These are phyloP conservation scores for Chrysanthemum lavandulifolium DNA, from an alignment of 129 eudicot species.

Conservation along the genomic window DNA sequence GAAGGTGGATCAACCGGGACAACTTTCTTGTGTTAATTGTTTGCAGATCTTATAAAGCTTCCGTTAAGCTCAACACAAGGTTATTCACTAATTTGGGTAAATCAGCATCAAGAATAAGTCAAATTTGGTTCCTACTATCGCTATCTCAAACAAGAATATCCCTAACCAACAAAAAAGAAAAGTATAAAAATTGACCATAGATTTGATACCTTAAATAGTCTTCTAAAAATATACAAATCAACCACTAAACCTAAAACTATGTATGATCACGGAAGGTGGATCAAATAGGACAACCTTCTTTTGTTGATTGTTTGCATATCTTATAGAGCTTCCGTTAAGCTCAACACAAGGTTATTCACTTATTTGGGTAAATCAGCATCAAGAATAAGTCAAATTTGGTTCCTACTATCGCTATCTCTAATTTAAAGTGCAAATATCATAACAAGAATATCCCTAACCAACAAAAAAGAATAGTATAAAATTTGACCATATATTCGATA, in stretches of 20 bases:
- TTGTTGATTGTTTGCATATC: not conserved
- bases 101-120: not conserved
- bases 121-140: not conserved
- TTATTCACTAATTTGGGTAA: not conserved
- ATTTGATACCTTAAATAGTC: not conserved
- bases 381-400: not conserved
- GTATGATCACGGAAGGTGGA: not conserved
- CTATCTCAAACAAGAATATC: not conserved
- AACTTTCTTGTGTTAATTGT: not conserved
- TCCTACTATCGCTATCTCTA: slow-evolving; percentile 11
- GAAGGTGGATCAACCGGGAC: not conserved
- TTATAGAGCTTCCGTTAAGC: not conserved
- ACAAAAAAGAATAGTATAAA: not conserved
- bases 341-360: too few species aligned
- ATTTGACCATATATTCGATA: not conserved
- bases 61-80: too few species aligned
- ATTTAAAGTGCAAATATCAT: not conserved
- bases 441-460: too few species aligned
- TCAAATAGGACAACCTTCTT: not conserved
- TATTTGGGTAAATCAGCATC: not conserved
- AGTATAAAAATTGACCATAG: not conserved
- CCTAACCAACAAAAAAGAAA: not conserved
- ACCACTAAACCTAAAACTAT: slow-evolving; percentile 9
- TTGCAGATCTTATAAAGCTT: not conserved
- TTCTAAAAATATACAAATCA: not conserved